These are phyloP conservation scores for Psilocybe cyanescens DNA, from an alignment of 768 basidiomycete species.

Conservation along the genomic window DNA sequence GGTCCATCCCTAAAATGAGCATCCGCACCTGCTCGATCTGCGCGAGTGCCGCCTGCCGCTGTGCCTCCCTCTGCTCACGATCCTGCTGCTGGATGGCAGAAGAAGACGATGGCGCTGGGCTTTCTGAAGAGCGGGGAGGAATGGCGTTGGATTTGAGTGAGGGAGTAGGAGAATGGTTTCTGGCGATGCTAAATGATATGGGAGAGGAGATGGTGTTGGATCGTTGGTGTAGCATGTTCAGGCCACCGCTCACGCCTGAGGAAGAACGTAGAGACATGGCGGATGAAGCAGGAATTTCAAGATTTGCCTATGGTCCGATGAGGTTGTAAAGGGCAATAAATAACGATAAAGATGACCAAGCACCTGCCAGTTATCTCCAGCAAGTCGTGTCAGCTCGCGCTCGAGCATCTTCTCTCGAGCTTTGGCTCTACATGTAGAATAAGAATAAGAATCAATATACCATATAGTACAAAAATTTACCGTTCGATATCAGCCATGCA, in stretches of 20 bases:
- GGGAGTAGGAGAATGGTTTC: slow-evolving; percentile 23
- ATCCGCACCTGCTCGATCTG: slow-evolving; percentile 73
- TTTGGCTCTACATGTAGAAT: slow-evolving; percentile 45
- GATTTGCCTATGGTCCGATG: slow-evolving; percentile 26
- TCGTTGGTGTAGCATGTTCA: slow-evolving; percentile 31
- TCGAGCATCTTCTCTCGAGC: slow-evolving; percentile 80
- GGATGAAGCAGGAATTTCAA: slow-evolving; percentile 34
- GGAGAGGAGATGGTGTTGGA: slow-evolving; percentile 36
- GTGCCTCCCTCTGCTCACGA: slow-evolving; percentile 12
- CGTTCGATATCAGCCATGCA: slow-evolving; percentile 83
- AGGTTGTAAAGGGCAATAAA: background rate
- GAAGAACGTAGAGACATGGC: slow-evolving; percentile 14
- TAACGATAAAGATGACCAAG: slow-evolving; percentile 17
- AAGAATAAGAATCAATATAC: background rate
- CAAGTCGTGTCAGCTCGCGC: slow-evolving; percentile 67
- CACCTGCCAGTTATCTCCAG: slow-evolving; percentile 86
- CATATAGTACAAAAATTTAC: slow-evolving; percentile 35
- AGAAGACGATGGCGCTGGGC: slow-evolving; percentile 10
- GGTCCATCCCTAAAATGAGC: slow-evolving; percentile 77
- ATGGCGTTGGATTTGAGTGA: slow-evolving; percentile 6
- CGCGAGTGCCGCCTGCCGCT: slow-evolving; percentile 48
- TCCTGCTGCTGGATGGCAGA: slow-evolving; percentile 4
- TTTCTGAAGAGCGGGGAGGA: background rate
- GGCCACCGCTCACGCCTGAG: slow-evolving; percentile 25
- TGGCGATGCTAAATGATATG: slow-evolving; percentile 16